Conservation (phyloP, 108 stramenopile genomes). For the Discostella pseudostelligera region DNA sequence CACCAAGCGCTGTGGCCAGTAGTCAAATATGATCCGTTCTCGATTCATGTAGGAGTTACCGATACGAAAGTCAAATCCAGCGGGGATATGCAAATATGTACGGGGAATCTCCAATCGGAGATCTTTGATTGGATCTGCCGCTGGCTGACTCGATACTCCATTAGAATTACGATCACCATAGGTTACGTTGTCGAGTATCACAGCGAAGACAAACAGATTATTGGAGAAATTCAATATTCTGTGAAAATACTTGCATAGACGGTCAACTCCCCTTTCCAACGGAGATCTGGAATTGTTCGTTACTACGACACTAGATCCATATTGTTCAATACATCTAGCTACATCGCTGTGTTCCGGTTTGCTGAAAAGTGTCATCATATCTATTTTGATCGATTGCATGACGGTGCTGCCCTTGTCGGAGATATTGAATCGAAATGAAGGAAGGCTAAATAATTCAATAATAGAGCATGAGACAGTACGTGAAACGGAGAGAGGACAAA, state of each 20-base stretch:
- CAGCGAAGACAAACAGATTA: conserved; percentile 17
- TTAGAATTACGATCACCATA: conserved; percentile 8
- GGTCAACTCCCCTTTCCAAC: conserved; percentile 40
- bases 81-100: conserved; percentile 57
- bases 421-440: conserved; percentile 23
- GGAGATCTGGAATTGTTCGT: conserved; percentile 13
- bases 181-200: conserved; percentile 27
- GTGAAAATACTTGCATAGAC: conserved; percentile 35
- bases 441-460: conserved; percentile 1
- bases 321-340: conserved; percentile 20
- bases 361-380: conserved; percentile 18
- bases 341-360: conserved; percentile 11
- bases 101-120: conserved; percentile 38
- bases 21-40: conserved; percentile 25
- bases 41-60: conserved; percentile 19
- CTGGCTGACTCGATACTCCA: background rate
- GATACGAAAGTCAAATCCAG: conserved; percentile 37
- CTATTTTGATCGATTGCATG: background rate
- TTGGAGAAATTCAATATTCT: background rate
- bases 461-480: background rate
- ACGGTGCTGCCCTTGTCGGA: conserved; percentile 7
- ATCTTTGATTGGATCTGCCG: conserved; percentile 25
- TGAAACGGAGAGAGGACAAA: too few relatives aligned
- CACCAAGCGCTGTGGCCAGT: conserved; percentile 62
- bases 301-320: conserved; percentile 4